These are phyloP conservation scores for Penicillium sp. DNA, from an alignment of 2,329 filamentous ascomycete genomes.

Conservation along the genomic window DNA sequence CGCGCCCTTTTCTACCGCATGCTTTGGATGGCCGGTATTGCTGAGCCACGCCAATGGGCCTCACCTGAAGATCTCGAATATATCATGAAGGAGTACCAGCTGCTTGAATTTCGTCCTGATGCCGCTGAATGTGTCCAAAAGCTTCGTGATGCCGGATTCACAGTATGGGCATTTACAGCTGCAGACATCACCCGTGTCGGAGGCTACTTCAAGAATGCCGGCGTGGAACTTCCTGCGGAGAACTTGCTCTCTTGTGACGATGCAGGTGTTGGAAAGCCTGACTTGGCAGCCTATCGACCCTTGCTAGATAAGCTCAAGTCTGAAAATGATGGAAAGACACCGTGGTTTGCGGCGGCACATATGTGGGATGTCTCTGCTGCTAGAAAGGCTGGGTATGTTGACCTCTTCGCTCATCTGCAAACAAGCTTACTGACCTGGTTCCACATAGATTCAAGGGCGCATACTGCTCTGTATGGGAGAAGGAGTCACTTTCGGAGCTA, in stretches of 20 bases:
- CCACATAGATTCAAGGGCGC: slow-evolving; percentile 26
- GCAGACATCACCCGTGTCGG: slow-evolving; percentile 27
- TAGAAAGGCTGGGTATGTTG: slow-evolving; percentile 24
- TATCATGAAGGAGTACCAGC: slow-evolving; percentile 38
- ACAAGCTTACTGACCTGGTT: not conserved
- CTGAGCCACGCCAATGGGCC: slow-evolving; percentile 40
- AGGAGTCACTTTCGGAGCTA: slow-evolving; percentile 24
- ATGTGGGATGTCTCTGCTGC: slow-evolving; percentile 35
- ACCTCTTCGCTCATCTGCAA: not conserved
- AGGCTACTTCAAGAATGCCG: slow-evolving; percentile 27
- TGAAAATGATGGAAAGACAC: slow-evolving; percentile 18
- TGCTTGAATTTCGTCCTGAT: slow-evolving; percentile 35
- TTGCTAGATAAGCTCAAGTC: slow-evolving; percentile 21
- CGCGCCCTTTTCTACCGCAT: slow-evolving; percentile 47
- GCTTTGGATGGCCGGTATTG: slow-evolving; percentile 42
- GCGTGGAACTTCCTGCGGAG: slow-evolving; percentile 24
- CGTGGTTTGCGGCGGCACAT: slow-evolving; percentile 35
- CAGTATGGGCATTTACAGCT: slow-evolving; percentile 31
- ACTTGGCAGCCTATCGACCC: slow-evolving; percentile 24
- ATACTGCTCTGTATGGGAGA: slow-evolving; percentile 26
- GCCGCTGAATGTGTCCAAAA: slow-evolving; percentile 40
- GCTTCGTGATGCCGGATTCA: slow-evolving; percentile 33
- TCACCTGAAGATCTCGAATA: slow-evolving; percentile 41
- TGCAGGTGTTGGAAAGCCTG: slow-evolving; percentile 30
- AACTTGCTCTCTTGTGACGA: slow-evolving; percentile 30